Percentiles rank a stretch among this genome's conserved stretches.
These are phyloP conservation scores for Magnusiomyces sp. DNA, from an alignment of 1,139 yeast species.

Conservation along the genomic window DNA sequence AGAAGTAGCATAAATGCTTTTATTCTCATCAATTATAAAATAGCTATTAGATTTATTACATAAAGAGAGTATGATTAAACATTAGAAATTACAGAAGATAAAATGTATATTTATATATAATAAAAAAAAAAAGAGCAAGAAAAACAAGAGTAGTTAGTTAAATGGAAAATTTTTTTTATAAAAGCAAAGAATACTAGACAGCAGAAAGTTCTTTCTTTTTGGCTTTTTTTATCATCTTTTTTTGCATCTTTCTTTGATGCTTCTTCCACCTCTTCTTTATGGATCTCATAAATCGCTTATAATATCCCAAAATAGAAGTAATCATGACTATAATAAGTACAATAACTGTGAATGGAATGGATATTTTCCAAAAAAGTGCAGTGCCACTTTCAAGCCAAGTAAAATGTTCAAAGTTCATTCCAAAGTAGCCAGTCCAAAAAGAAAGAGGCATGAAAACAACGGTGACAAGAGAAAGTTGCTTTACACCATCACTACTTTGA, in stretches of 20 bases:
- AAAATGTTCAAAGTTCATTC: conserved; percentile 48
- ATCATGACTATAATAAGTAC: conserved; percentile 12
- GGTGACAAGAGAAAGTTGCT: conserved; percentile 42
- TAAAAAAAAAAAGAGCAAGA: too few relatives aligned
- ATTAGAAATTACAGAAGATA: too few relatives aligned
- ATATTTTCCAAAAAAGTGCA: conserved; percentile 43
- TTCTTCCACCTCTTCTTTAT: conserved; percentile 9
- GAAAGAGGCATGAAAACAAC: conserved; percentile 47
- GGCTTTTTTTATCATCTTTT: conserved; percentile 9
- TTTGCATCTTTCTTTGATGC: conserved; percentile 13
- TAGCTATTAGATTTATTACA: too few relatives aligned
- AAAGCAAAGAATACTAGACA: too few relatives aligned
- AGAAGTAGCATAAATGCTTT: too few relatives aligned
- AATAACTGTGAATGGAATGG: conserved; percentile 10
- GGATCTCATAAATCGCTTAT: neutral
- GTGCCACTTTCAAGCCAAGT: conserved; percentile 39
- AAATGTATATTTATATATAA: too few relatives aligned
- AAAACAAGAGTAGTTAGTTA: too few relatives aligned
- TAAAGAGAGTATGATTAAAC: too few relatives aligned
- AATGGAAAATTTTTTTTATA: too few relatives aligned
- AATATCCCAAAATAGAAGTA: neutral
- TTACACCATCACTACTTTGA: conserved; percentile 44
- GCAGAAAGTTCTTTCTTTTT: conserved; percentile 11
- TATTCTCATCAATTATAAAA: too few relatives aligned
- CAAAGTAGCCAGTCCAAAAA: conserved; percentile 50